Conservation (phyloP, 805 yeast genomes). For the Candida orba region DNA sequence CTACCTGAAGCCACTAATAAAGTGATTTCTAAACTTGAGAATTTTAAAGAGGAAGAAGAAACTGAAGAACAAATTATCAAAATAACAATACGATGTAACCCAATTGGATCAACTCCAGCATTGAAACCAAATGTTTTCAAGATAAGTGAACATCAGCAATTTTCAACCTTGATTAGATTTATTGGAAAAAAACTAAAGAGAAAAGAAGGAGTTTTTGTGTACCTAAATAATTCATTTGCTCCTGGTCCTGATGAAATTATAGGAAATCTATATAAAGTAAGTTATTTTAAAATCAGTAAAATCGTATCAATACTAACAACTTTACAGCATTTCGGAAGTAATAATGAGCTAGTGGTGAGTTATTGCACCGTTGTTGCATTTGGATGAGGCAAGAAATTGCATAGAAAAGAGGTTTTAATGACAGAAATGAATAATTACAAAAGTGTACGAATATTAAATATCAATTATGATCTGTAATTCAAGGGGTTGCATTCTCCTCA, state of each 20-base stretch:
- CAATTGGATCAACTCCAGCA: conserved; percentile 51
- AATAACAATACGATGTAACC: conserved; percentile 45
- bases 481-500: not conserved
- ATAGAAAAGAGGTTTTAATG: not conserved
- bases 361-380: conserved; percentile 42
- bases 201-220: conserved; percentile 30
- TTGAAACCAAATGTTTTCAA: conserved; percentile 44
- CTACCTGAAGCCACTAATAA: conserved; percentile 17
- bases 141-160: conserved; percentile 39
- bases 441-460: no score
- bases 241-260: conserved; percentile 39
- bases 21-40: conserved; percentile 10
- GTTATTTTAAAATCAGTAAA: not conserved
- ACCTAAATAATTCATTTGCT: conserved; percentile 38
- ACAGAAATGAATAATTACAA: not conserved
- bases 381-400: conserved; percentile 23
- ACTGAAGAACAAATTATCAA: conserved; percentile 5
- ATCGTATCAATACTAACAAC: not conserved
- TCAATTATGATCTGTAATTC: no score
- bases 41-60: not conserved
- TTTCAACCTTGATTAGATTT: conserved; percentile 39
- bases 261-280: conserved; percentile 27
- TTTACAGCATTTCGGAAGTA: conserved; percentile 26
- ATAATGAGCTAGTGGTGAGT: conserved; percentile 35
- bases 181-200: conserved; percentile 33